Conservation (phyloP, 2,329 filamentous ascomycete species). For the Lasiodiplodia gonubiensis region DNA sequence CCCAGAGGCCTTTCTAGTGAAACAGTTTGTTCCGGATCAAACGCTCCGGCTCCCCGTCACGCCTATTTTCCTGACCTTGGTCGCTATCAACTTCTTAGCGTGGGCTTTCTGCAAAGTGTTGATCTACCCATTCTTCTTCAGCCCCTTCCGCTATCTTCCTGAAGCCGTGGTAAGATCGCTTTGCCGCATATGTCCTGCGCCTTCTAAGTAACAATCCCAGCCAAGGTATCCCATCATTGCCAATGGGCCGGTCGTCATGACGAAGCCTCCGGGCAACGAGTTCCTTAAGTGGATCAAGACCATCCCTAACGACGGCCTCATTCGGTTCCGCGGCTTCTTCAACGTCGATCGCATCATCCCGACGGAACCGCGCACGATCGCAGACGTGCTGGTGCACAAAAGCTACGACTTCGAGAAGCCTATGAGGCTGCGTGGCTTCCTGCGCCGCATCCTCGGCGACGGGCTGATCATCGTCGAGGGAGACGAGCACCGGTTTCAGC, state of each 20-base stretch:
- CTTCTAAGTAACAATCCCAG: slow-evolving; percentile 29
- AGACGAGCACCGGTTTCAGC: slow-evolving; percentile 57
- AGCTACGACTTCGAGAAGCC: slow-evolving; percentile 63
- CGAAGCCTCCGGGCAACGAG: slow-evolving; percentile 41
- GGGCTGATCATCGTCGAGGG: slow-evolving; percentile 59
- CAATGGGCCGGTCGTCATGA: slow-evolving; percentile 44
- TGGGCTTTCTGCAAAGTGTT: slow-evolving; percentile 29
- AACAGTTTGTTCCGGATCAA: slow-evolving; percentile 22
- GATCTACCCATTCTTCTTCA: slow-evolving; percentile 47
- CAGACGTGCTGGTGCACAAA: slow-evolving; percentile 60
- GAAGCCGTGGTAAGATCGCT: slow-evolving; percentile 32
- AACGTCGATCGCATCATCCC: slow-evolving; percentile 46
- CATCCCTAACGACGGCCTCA: slow-evolving; percentile 49
- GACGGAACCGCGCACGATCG: slow-evolving; percentile 49
- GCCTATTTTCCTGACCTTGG: slow-evolving; percentile 10
- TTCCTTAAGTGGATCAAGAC: slow-evolving; percentile 46
- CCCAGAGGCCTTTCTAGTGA: slow-evolving; percentile 25
- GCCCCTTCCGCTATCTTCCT: slow-evolving; percentile 49
- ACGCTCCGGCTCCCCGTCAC: slow-evolving; percentile 16
- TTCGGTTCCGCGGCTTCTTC: slow-evolving; percentile 48
- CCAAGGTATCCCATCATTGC: slow-evolving; percentile 41
- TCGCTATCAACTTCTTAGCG: slow-evolving; percentile 15
- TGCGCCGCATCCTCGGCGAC: slow-evolving; percentile 57
- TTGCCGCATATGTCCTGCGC: not conserved
- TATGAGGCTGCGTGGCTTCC: slow-evolving; percentile 48